Evolutionary conservation across 2,329 filamentous ascomycete genomes (phyloP).

Genomic region (Aspergillus novofumigatus): DNA sequence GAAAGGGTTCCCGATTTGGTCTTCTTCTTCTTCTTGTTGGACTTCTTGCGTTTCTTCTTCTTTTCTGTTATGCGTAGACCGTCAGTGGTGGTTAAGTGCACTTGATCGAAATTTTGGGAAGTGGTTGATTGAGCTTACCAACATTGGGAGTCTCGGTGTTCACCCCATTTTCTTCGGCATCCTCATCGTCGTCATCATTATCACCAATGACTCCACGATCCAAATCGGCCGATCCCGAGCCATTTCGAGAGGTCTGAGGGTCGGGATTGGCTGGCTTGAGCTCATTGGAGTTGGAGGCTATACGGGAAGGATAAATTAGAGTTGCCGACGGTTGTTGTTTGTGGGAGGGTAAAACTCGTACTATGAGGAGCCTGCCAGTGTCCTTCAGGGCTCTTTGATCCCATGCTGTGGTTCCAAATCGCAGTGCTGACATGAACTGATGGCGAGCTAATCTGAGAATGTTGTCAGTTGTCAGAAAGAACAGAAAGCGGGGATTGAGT

Average conservation of each 20-base stretch:
- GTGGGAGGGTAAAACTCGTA: not conserved
- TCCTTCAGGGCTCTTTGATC: slow-evolving; percentile 8
- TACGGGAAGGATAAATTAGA: not conserved
- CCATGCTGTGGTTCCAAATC: not conserved
- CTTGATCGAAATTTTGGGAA: not conserved
- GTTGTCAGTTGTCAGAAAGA: not conserved
- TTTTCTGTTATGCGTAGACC: not conserved
- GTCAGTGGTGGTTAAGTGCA: not conserved
- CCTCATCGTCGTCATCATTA: slow-evolving; percentile 15
- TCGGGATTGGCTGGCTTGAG: slow-evolving; percentile 4
- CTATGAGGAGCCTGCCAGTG: slow-evolving; percentile 3
- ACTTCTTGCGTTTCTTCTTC: slow-evolving; percentile 38
- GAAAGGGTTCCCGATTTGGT: not conserved
- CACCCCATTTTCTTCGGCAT: slow-evolving; percentile 3
- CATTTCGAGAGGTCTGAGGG: not conserved
- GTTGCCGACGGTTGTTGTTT: not conserved
- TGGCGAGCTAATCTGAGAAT: not conserved
- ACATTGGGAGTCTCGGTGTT: not conserved
- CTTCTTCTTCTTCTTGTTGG: slow-evolving; percentile 7
- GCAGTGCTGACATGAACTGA: not conserved
- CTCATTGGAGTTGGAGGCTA: slow-evolving; percentile 2
- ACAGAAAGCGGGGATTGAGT: not conserved
- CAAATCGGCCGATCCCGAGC: slow-evolving; percentile 3
- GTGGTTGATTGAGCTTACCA: not conserved
- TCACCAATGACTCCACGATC: slow-evolving; percentile 4